Evolutionary conservation across 2,329 filamentous ascomycete species (phyloP), one percentile per base, ranked within the genome.

Genomic region (Aspergillus viridinutans): DNA sequence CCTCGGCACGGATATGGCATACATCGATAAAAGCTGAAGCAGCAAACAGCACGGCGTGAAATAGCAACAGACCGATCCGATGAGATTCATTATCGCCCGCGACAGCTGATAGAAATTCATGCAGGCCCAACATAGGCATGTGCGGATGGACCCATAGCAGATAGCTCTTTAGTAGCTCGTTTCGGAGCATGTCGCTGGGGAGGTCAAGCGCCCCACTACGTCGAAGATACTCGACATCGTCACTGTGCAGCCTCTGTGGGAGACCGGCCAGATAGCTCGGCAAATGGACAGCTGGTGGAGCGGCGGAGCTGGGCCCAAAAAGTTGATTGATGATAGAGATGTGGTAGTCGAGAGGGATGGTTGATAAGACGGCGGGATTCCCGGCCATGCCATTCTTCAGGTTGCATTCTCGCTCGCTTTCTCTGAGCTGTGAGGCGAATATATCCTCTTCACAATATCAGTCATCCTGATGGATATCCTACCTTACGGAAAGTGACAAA

Each of bases 41-140:
- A 5, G 57, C 51, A 29, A 56, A 59, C 54, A 59, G 54, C 8
- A 57, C 57, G 12, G 57, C 54, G 25, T 59, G 57, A 26, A 59
- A 59, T 21, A 59, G 38, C 3, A 59, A 42, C 4, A 59, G 51
- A 28, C 57, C 52, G 21, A 59, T 53, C 2, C 21, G 12, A 49
- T 54, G 29, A 1, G 9, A 23, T 4, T 47, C 40, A 21, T 56
- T 32, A 14, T 50, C 53, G 1, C 21, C 23, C 2, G 38, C 23
- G 49, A 59, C 52, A 3, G 54, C 51, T 1, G 25, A 7, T 3
- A 59, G 32, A 21, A 59, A 56, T 3, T n/a, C 21, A 17, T 59
- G 48, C 51, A 57, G 29, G 8, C 54, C 51, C 3, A 57, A 9
- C 2, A 57, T 48, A 8, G 54, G 57, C 6, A 59, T 29, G 32